Percentiles rank a stretch among this genome's conserved stretches.
Evolutionary conservation across 345 rosid species (phyloP).

Genomic region (Draba incana): DNA sequence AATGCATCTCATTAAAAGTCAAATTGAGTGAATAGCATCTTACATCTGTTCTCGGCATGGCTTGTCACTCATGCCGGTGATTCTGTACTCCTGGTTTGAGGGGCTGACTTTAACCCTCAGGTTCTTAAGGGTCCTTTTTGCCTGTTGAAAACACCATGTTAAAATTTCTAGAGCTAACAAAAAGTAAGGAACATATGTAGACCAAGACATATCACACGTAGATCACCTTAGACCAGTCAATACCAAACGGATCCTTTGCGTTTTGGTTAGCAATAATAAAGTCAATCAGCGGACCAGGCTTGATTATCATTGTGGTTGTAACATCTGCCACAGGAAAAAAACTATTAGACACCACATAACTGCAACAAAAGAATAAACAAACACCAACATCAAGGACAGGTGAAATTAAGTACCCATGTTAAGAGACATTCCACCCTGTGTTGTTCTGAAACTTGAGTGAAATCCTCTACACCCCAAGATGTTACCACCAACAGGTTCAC

Average conservation of each 20-base stretch:
- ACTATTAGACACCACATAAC: slow-evolving; percentile 3
- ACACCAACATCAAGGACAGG: slow-evolving; percentile 10
- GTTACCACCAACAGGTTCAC: slow-evolving; percentile 77
- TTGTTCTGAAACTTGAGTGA: slow-evolving; percentile 83
- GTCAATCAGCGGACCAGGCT: slow-evolving; percentile 82
- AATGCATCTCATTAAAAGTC: not conserved
- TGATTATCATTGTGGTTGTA: slow-evolving; percentile 86
- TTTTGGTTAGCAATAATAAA: slow-evolving; percentile 69
- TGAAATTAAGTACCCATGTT: slow-evolving; percentile 61
- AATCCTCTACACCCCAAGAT: slow-evolving; percentile 83
- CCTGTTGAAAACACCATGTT: slow-evolving; percentile 49
- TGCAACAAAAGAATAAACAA: not conserved
- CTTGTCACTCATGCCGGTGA: slow-evolving; percentile 79
- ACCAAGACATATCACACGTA: not conserved
- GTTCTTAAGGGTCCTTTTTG: slow-evolving; percentile 69
- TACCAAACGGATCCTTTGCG: slow-evolving; percentile 56
- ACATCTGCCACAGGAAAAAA: slow-evolving; percentile 56
- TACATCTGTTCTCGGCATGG: slow-evolving; percentile 62
- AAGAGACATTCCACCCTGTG: slow-evolving; percentile 86
- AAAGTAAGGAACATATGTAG: not conserved
- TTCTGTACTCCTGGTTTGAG: slow-evolving; percentile 77
- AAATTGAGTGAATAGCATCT: slow-evolving; percentile 18
- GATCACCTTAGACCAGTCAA: slow-evolving; percentile 85
- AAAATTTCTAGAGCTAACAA: not conserved
- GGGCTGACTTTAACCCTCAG: slow-evolving; percentile 73